Evolutionary conservation across 2,329 filamentous ascomycete species (phyloP), one percentile per base, ranked within the genome.

Genomic region (Xylariales sp.): DNA sequence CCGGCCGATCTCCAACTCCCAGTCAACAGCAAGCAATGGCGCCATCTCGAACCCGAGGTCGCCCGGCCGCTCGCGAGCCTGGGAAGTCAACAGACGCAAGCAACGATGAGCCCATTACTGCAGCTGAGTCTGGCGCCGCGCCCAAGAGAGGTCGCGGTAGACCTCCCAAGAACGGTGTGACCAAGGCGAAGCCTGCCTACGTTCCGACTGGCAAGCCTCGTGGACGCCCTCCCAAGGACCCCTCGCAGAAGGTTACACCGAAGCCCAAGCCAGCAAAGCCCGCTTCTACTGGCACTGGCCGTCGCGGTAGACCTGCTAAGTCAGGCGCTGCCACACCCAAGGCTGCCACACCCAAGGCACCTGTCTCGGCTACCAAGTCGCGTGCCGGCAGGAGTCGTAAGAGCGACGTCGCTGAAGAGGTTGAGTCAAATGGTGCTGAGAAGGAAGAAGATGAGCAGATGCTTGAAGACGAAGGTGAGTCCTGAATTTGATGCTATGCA

Each of bases 151-250:
- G 62, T 28, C 64, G 63, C 31, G 64, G 64, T 22, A 59, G 65
- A 14, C 60, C 63, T 11, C 58, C 60, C 37, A 66, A 68, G 52
- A 63, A 60, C 39, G 67, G 63, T 36, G 50, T 67, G 22, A 55
- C 57, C 46, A 69, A 67, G 55, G 48, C 45, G 32, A n/a, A n/a
- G n/a, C n/a, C n/a, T n/a, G 43, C 35, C 24, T 34, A 45, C 33
- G 28, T 38, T 25, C 62, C 68, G 18, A 63, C 61, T 1, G 70
- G 70, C 22, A 63, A 66, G n/a, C 68, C 68, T 29, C 68, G 71
- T n/a, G 70, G 70, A 20, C 66, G 70, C 8, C 71, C 71, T 28
- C 64, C 64, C 43, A 70, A 70, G 50, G 62, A 56, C 45, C 59
- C 53, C 45, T 58, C 58, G 45, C 62, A 58, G 48, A 57, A 56